Conservation (phyloP, 768 basidiomycete genomes). For the Russula lepida region DNA sequence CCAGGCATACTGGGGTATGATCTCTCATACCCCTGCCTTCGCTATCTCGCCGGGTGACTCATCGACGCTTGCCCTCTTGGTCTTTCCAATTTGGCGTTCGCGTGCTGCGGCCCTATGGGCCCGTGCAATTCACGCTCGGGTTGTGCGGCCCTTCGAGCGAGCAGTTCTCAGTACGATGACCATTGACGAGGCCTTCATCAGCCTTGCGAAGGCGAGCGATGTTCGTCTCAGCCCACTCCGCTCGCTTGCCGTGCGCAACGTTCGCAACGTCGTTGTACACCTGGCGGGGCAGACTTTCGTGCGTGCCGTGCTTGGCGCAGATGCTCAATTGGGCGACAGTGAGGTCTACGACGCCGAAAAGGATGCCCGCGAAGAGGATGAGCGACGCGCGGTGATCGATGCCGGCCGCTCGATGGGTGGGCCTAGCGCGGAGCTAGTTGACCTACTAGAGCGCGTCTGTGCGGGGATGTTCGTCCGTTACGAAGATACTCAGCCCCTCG, state of each 20-base stretch:
- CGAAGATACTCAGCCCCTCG: conserved; percentile 25
- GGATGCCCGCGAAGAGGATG: conserved; percentile 30
- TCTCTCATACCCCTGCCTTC: conserved; percentile 34
- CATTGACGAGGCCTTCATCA: conserved; percentile 45
- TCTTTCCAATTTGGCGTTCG: conserved; percentile 36
- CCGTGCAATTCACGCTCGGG: conserved; percentile 27
- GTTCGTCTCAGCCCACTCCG: conserved; percentile 33
- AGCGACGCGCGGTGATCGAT: conserved; percentile 43
- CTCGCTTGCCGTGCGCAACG: conserved; percentile 41
- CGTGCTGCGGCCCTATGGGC: conserved; percentile 42
- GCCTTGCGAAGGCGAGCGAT: conserved; percentile 28
- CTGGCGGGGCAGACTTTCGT: conserved; percentile 53
- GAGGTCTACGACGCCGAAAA: conserved; percentile 27
- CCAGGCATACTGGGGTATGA: conserved; percentile 49
- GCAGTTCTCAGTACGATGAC: conserved; percentile 45
- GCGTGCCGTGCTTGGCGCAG: conserved; percentile 29
- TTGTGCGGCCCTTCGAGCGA: conserved; percentile 40
- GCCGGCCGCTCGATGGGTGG: conserved; percentile 61
- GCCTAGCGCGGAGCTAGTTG: conserved; percentile 42
- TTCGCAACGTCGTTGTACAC: conserved; percentile 43
- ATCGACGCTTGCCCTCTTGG: conserved; percentile 49
- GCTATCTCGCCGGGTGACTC: conserved; percentile 40
- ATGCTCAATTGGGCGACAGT: conserved; percentile 9
- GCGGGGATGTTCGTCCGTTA: conserved; percentile 24
- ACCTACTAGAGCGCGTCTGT: conserved; percentile 43